phyloP scores from a whole-genome alignment of 2,329 filamentous ascomycete genomes.

The Tolypocladium album region DNA sequence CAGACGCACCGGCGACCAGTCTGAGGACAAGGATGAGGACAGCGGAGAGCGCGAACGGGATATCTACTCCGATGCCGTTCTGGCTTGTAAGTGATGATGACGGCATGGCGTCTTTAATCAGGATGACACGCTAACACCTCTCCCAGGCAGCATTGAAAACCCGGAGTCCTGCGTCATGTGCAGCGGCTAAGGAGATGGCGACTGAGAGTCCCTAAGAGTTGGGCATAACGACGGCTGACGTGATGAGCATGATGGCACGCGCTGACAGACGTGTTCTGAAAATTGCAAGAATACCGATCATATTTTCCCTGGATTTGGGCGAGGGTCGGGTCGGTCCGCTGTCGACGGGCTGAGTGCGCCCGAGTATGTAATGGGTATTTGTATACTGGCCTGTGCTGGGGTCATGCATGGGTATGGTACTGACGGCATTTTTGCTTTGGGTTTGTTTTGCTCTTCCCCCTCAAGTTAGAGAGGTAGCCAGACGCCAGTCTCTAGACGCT shows the following conservation, averaged over 20 bases:
- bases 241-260: slow-evolving; percentile 18
- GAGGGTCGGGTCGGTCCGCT: background rate
- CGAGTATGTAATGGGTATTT: background rate
- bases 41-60: slow-evolving; percentile 73
- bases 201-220: background rate
- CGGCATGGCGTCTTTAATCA: background rate
- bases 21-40: slow-evolving; percentile 62
- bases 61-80: slow-evolving; percentile 87
- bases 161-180: slow-evolving; percentile 94
- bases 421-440: background rate
- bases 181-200: slow-evolving; percentile 56
- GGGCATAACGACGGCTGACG: slow-evolving; percentile 18
- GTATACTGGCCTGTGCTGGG: background rate
- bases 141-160: slow-evolving; percentile 83
- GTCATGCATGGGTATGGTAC: background rate
- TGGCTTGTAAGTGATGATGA: slow-evolving; percentile 57
- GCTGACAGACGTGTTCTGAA: slow-evolving; percentile 1
- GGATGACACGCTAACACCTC: slow-evolving; percentile 18
- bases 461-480: background rate
- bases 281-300: background rate
- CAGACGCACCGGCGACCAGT: slow-evolving; percentile 39
- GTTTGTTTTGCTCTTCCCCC: background rate
- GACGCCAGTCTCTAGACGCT: background rate
- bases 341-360: background rate
- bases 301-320: too few species aligned